Base-by-base conservation (phyloP, 208 protist species). In the Crithidia sp. region DNA sequence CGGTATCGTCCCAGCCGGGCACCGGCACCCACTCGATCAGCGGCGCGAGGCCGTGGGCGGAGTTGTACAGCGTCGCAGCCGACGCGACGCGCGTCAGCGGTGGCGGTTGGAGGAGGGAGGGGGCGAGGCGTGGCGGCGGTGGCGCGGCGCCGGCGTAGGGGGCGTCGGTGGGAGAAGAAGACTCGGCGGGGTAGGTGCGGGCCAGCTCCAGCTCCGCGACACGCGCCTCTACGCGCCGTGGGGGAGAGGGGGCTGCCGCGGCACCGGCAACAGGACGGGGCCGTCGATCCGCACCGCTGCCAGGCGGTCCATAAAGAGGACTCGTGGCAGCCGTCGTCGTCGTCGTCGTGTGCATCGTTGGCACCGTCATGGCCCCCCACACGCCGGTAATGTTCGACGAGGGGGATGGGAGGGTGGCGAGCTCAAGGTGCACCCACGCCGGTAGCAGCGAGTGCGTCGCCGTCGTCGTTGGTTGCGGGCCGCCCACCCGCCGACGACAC, bases 21-120 rank as follows among this genome's bases (percentile, higher is more conserved):
- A 72, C 69, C 40, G 74, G 59, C 53, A 78, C 67, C 74, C 74
- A 78, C 40, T 78, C 66, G 40, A 78, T 72, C 17, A 78, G 41
- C 53, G 74, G 74, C 14, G 62, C 40, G 4, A 62, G 69, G 16
- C 65, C 58, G 10, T 56, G 40, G 59, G 28, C 52, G 57, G 74
- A 78, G 49, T n/a, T 43, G n/a, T 68, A 19, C 59, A 65, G 37
- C 8, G 53, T 67, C 6, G 6, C 55, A 9, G 63, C 17, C 7
- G 63, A 67, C 13, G 8, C 63, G 10, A 61, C 57, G 5, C 57
- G 57, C 57, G 6, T 7, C 57, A 61, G 57, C 57, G 57, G 57
- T 17, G 57, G 57, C 57, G 57, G 57, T 13, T 49, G 45, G 9
- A 49, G 9, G 9, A 14, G 45, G 9, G 45, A 7, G 12, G 45